A percentile compares a stretch with the other conserved stretches of the same genome.
phyloP scores from a whole-genome alignment of 176 grass and related monocot species.

The Oryza meridionalis region DNA sequence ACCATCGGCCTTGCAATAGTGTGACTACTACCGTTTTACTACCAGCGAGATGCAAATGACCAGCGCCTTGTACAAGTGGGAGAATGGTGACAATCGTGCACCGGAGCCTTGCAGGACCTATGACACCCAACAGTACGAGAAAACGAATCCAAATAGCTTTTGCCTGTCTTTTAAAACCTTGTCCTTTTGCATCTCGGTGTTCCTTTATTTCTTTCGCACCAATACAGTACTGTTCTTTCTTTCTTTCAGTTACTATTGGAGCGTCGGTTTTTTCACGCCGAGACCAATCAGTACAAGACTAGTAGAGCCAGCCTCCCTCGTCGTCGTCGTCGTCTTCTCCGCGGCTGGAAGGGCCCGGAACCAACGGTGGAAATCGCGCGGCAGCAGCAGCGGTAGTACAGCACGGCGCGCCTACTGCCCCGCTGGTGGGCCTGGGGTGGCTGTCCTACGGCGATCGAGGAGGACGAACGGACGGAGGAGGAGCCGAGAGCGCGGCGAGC shows the following conservation, averaged over 20 bases:
- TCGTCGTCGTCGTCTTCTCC: background rate
- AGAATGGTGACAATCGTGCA: background rate
- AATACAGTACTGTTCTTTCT: background rate
- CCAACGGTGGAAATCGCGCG: slow-evolving; percentile 34
- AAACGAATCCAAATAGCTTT: background rate
- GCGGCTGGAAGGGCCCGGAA: background rate
- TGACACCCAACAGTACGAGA: background rate
- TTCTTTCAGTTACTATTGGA: background rate
- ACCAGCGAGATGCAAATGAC: background rate
- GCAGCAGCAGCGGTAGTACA: no score
- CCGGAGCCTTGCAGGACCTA: no score
- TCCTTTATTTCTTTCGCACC: no score
- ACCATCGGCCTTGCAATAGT: no score
- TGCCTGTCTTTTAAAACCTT: background rate
- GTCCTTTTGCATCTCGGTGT: no score
- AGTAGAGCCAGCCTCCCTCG: no score
- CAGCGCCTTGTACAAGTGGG: background rate
- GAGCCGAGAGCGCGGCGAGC: no score
- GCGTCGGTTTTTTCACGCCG: background rate
- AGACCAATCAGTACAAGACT: background rate
- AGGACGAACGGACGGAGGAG: background rate
- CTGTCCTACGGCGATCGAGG: background rate
- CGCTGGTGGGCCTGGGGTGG: background rate
- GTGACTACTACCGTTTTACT: no score
- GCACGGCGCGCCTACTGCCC: background rate